phyloP scores from a whole-genome alignment of 78 protist species.

The Creolimax fragrantissima region DNA sequence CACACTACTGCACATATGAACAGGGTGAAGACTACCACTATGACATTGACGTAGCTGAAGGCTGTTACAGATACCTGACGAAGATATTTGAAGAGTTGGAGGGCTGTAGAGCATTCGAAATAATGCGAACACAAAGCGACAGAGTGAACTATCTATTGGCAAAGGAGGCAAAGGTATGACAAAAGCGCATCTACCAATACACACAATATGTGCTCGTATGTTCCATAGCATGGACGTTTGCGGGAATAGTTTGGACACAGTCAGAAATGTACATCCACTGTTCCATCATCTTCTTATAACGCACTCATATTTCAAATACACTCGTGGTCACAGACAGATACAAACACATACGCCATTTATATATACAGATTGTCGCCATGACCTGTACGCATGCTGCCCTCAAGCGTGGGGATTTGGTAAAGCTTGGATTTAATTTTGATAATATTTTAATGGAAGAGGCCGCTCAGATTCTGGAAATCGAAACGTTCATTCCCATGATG shows the following conservation, averaged over 20 bases:
- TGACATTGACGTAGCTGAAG: neutral
- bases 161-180: neutral
- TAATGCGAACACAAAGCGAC: conserved; percentile 69
- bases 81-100: conserved; percentile 60
- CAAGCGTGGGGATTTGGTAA: conserved; percentile 41
- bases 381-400: conserved; percentile 96
- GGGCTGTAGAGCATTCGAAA: conserved; percentile 77
- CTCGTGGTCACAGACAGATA: no score
- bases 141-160: conserved; percentile 73
- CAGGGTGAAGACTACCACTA: neutral
- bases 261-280: no score
- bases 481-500: conserved; percentile 90
- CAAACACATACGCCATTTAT: neutral
- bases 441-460: conserved; percentile 91
- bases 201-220: no score
- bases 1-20: no score
- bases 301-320: no score
- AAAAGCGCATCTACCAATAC: no score
- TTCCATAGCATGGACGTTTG: no score
- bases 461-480: conserved; percentile 87
- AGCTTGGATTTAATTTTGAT: conserved; percentile 79
- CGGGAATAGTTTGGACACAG: no score
- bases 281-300: no score
- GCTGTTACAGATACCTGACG: conserved; percentile 43
- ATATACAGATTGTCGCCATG: conserved; percentile 88